Conservation (phyloP, 2,329 filamentous ascomycete genomes). For the Cladophialophora bantiana region DNA sequence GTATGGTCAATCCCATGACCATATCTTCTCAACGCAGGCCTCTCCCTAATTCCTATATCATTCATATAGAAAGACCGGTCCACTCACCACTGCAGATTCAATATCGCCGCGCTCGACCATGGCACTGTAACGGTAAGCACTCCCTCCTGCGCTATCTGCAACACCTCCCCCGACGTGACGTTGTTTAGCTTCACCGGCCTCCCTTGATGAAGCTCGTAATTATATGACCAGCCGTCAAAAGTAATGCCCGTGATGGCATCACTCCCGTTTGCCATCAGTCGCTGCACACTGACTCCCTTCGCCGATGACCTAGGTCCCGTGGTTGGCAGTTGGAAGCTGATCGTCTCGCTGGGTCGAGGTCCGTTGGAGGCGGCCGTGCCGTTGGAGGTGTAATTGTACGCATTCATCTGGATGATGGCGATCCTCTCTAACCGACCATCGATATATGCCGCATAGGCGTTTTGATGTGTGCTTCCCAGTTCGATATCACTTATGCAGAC, state of each 20-base stretch:
- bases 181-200: constrained; percentile 62
- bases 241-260: constrained; percentile 68
- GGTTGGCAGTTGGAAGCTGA: constrained; percentile 41
- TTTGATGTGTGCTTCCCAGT: constrained; percentile 48
- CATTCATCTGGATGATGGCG: constrained; percentile 64
- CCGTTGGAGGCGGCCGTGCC: constrained; percentile 1
- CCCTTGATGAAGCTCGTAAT: constrained; percentile 64
- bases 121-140: constrained; percentile 41
- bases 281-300: constrained; percentile 50
- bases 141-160: constrained; percentile 47
- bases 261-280: constrained; percentile 67
- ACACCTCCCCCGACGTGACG: constrained; percentile 60
- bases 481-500: constrained; percentile 60
- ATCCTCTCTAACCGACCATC: constrained; percentile 55
- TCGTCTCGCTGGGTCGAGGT: constrained; percentile 38
- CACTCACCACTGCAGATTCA: constrained; percentile 34
- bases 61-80: background rate
- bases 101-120: constrained; percentile 43
- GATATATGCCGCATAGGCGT: constrained; percentile 65
- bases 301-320: constrained; percentile 20
- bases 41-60: background rate
- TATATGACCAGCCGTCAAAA: constrained; percentile 68
- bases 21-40: background rate
- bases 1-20: background rate
- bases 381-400: constrained; percentile 66